Conservation (phyloP, 2,329 filamentous ascomycete species). For the Neonectria ditissima region DNA sequence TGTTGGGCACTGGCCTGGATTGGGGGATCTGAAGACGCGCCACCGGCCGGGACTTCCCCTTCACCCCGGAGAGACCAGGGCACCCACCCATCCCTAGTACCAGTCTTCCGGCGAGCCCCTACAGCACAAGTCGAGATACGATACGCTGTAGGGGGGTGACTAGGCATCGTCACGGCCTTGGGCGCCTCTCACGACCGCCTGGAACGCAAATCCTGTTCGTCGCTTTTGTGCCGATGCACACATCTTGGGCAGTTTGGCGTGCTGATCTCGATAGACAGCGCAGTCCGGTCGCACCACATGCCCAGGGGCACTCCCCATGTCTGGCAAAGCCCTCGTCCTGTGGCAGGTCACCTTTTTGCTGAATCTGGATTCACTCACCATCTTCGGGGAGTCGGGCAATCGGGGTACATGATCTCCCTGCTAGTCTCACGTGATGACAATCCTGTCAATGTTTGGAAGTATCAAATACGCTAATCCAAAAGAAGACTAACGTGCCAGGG, state of each 20-base stretch:
- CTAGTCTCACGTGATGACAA: conserved; percentile 19
- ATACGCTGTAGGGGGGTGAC: conserved; percentile 14
- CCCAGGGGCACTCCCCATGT: not conserved
- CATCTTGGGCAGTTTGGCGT: not conserved
- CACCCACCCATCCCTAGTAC: conserved; percentile 7
- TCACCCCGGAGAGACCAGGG: conserved; percentile 13
- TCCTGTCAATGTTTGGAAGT: conserved; percentile 5
- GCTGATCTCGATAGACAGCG: conserved; percentile 5
- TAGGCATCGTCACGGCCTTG: not conserved
- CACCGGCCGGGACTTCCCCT: conserved; percentile 11
- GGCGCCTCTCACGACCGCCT: conserved; percentile 16
- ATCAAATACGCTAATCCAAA: conserved; percentile 14
- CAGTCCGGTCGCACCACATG: not conserved
- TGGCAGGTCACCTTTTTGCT: not conserved
- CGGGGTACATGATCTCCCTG: not conserved
- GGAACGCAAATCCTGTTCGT: conserved; percentile 19
- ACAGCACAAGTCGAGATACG: conserved; percentile 15
- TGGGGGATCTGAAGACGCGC: conserved; percentile 19
- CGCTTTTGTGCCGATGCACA: conserved; percentile 7
- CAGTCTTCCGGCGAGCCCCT: conserved; percentile 11
- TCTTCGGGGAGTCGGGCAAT: not conserved
- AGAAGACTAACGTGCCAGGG: conserved; percentile 8
- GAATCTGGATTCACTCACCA: conserved; percentile 5
- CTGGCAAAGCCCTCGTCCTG: not conserved
- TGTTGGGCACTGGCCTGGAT: conserved; percentile 14